Base-by-base conservation (phyloP, 164 flowering plant species). In the Macadamia tetraphylla region DNA sequence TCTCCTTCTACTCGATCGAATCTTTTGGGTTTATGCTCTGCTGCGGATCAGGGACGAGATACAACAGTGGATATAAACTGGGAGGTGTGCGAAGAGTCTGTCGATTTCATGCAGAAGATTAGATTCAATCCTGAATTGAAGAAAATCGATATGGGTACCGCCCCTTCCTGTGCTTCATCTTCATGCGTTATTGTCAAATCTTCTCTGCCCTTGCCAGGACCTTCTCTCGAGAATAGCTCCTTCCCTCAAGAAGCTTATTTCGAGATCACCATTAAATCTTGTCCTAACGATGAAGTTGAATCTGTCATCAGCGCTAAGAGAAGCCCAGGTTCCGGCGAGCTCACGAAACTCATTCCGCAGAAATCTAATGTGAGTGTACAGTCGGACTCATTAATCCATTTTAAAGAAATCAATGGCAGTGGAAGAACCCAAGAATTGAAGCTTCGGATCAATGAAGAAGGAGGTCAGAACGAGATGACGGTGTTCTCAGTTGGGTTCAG, bases 211-310 rank as follows among this genome's bases (percentile, higher is more conserved):
- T 63, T 94, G 29, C 99, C 99, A 0, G 99, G 99, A 1, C 97
- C 99, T 6, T 78, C 76, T 1, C 72, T 90, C 74, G 89, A 81
- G 40, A 75, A 78, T 62, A 82, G 83, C 12, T 70, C 91, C 7
- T 94, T 94, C 67, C 97, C 99, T 0, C 97, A 88, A 67, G 99
- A 88, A 65, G 94, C 99, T 3, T 94, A 87, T 77, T 94, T 92
- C 56, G 99, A 94, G 73, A 80, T 92, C 65, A 92, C 84, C 1
- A 70, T 90, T 14, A 32, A 84, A 64, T 46, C 75, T 31, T 48
- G 42, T 40, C 61, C 12, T 3, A 71, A 65, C 13, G 81, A 73
- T 43, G 77, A 67, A 18, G 46, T 32, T 43, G 77, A 65, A 1
- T 52, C 68, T 1, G n/a, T 15, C 29, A 52, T 65, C 1, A 73